These are phyloP conservation scores for Spathaspora girioi DNA, from an alignment of 805 yeast species.

Conservation along the genomic window DNA sequence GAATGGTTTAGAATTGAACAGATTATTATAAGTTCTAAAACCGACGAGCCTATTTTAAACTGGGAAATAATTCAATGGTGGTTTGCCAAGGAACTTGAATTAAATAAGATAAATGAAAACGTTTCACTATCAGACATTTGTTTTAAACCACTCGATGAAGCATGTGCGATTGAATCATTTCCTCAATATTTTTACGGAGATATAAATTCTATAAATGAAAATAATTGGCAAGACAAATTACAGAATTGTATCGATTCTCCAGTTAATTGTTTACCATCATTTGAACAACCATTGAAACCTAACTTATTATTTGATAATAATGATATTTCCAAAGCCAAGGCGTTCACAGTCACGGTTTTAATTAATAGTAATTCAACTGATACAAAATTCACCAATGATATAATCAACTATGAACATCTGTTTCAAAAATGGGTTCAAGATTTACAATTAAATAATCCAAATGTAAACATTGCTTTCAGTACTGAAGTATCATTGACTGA, in stretches of 20 bases:
- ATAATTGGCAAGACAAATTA: conserved; percentile 55
- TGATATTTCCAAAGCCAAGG: conserved; percentile 57
- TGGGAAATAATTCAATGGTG: conserved; percentile 83
- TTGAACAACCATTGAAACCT: conserved; percentile 84
- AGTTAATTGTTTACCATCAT: conserved; percentile 83
- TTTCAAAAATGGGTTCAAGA: conserved; percentile 52
- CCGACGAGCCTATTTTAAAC: conserved; percentile 57
- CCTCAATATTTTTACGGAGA: conserved; percentile 83
- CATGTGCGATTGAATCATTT: conserved; percentile 82
- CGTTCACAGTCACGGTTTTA: conserved; percentile 74
- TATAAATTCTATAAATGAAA: conserved; percentile 43
- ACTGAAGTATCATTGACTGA: conserved; percentile 83
- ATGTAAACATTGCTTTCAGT: conserved; percentile 63
- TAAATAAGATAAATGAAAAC: conserved; percentile 24
- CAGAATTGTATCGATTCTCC: conserved; percentile 71
- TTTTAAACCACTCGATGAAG: conserved; percentile 74
- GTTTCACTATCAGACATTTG: conserved; percentile 62
- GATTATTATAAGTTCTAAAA: conserved; percentile 54
- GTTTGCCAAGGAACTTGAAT: conserved; percentile 69
- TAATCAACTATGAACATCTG: conserved; percentile 67
- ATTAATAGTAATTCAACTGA: conserved; percentile 51
- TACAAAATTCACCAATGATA: conserved; percentile 30
- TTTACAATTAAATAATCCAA: conserved; percentile 38
- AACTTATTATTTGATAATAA: conserved; percentile 57
- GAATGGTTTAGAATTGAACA: conserved; percentile 91